phyloP scores from a whole-genome alignment of 1,284 basidiomycete species.

The Ceratobasidium sp. region DNA sequence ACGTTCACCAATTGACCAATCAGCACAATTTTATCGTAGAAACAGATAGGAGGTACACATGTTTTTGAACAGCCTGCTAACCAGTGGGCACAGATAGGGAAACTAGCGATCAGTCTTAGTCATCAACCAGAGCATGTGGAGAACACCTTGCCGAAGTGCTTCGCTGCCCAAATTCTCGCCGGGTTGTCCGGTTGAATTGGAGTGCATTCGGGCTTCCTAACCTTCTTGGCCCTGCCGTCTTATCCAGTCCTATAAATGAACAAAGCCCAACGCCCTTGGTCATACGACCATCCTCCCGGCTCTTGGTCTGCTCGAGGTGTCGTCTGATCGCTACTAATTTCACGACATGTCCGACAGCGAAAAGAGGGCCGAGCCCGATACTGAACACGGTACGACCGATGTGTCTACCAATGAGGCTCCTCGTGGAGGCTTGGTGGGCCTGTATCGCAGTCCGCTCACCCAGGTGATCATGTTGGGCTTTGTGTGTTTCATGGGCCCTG shows the following conservation, averaged over 20 bases:
- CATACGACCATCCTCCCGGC: slow-evolving; percentile 25
- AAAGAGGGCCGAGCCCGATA: slow-evolving; percentile 23
- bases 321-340: not conserved
- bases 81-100: slow-evolving; percentile 12
- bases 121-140: slow-evolving; percentile 27
- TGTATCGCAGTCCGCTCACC: slow-evolving; percentile 57
- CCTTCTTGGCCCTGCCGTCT: slow-evolving; percentile 9
- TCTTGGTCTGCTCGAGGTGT: not conserved
- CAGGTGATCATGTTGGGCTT: slow-evolving; percentile 67
- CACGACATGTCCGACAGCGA: slow-evolving; percentile 31
- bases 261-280: slow-evolving; percentile 20
- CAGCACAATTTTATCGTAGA: too few relatives aligned
- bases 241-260: slow-evolving; percentile 20
- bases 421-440: slow-evolving; percentile 44
- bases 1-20: too few relatives aligned
- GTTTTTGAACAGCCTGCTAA: too few relatives aligned
- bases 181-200: slow-evolving; percentile 25
- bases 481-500: slow-evolving; percentile 66
- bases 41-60: too few relatives aligned
- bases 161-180: slow-evolving; percentile 30
- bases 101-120: slow-evolving; percentile 8
- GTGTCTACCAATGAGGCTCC: slow-evolving; percentile 19
- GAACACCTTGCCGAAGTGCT: slow-evolving; percentile 33
- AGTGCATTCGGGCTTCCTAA: slow-evolving; percentile 10
- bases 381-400: not conserved